phyloP scores from a whole-genome alignment of 2,329 filamentous ascomycete species.

The Diaporthe caulivora region DNA sequence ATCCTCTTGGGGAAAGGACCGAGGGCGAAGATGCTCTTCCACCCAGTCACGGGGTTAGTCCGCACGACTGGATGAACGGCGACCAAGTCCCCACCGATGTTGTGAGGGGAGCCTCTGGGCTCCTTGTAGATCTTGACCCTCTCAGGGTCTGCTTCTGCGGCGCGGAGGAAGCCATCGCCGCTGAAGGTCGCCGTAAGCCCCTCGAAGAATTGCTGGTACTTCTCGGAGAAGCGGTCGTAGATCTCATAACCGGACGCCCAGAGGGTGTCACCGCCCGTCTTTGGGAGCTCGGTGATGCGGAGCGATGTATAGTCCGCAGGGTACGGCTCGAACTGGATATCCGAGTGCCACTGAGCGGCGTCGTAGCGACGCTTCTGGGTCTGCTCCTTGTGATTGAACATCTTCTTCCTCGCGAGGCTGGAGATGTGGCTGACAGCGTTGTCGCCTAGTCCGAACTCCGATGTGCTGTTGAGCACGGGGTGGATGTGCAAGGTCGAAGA shows the following conservation, averaged over 20 bases:
- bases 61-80: conserved; percentile 46
- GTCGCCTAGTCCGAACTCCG: conserved; percentile 54
- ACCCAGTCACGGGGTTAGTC: conserved; percentile 47
- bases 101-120: conserved; percentile 47
- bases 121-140: conserved; percentile 49
- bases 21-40: conserved; percentile 46
- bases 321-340: conserved; percentile 71
- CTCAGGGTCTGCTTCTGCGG: conserved; percentile 47
- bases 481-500: conserved; percentile 62
- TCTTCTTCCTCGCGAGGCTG: conserved; percentile 53
- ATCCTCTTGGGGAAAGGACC: conserved; percentile 44
- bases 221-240: conserved; percentile 65
- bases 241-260: conserved; percentile 74
- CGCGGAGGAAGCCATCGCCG: conserved; percentile 52
- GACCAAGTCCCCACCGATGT: conserved; percentile 38
- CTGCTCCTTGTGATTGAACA: conserved; percentile 41
- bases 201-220: conserved; percentile 66
- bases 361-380: conserved; percentile 46
- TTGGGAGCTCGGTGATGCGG: conserved; percentile 67
- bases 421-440: conserved; percentile 60
- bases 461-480: conserved; percentile 56
- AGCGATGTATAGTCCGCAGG: conserved; percentile 73
- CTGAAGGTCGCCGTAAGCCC: conserved; percentile 61
- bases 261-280: conserved; percentile 70
- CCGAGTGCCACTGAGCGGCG: conserved; percentile 60